Evolutionary conservation across 2,329 filamentous ascomycete species (phyloP).

Genomic region (Talaromyces islandicus): DNA sequence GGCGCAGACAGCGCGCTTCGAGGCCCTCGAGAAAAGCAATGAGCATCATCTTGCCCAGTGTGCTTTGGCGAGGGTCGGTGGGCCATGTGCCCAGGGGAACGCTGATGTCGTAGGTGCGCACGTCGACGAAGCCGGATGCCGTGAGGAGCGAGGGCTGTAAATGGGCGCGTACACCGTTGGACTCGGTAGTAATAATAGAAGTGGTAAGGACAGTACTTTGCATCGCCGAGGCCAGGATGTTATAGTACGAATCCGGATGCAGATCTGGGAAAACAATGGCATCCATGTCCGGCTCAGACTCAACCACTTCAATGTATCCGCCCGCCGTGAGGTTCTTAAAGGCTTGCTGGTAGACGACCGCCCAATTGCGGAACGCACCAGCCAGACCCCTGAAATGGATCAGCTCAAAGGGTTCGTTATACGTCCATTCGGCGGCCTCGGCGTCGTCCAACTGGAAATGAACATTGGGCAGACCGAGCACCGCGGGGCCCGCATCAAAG

Average conservation of each 20-base stretch:
- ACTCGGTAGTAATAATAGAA: conserved; percentile 5
- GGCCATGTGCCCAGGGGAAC: conserved; percentile 35
- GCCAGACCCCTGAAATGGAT: conserved; percentile 45
- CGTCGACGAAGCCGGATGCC: conserved; percentile 40
- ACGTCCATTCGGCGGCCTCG: conserved; percentile 41
- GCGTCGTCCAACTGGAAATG: conserved; percentile 48
- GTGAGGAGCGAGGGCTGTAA: conserved; percentile 34
- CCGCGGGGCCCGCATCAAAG: conserved; percentile 36
- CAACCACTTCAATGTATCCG: conserved; percentile 43
- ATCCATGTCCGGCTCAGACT: conserved; percentile 29
- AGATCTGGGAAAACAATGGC: conserved; percentile 17
- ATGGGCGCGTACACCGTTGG: conserved; percentile 29
- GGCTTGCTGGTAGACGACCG: conserved; percentile 40
- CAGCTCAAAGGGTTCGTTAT: conserved; percentile 43
- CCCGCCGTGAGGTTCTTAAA: conserved; percentile 41
- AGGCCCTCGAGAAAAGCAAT: conserved; percentile 35
- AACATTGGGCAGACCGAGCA: conserved; percentile 32
- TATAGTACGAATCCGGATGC: conserved; percentile 25
- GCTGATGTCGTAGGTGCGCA: conserved; percentile 31
- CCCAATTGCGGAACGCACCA: conserved; percentile 44
- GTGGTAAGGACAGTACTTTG: conserved; percentile 30
- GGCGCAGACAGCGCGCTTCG: conserved; percentile 32
- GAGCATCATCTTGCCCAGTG: conserved; percentile 37
- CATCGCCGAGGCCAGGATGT: conserved; percentile 28
- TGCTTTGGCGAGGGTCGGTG: conserved; percentile 24